Evolutionary conservation across 2,329 filamentous ascomycete genomes (phyloP).

Genomic region (Dactylellina parvicollis): DNA sequence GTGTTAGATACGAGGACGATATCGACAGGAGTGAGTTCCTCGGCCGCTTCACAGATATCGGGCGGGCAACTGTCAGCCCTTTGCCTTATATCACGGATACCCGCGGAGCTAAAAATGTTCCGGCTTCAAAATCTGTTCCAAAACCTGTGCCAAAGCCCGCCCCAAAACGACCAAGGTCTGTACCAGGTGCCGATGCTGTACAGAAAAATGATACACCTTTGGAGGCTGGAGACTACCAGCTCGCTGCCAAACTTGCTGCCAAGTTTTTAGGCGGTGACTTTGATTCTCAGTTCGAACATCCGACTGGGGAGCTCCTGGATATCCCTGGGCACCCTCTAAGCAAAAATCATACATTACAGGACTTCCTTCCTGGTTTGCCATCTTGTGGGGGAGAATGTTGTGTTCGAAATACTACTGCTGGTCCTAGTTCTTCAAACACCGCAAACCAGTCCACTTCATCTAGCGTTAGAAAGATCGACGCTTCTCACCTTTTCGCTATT

Average conservation of each 20-base stretch:
- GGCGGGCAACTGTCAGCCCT: conserved; percentile 8
- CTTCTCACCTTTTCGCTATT: conserved; percentile 27
- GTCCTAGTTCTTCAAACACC: background rate
- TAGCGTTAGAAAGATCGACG: background rate
- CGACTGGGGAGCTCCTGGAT: background rate
- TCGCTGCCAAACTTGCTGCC: conserved; percentile 20
- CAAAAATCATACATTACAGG: background rate
- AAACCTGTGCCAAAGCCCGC: background rate
- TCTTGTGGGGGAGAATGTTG: background rate
- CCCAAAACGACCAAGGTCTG: background rate
- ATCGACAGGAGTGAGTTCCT: conserved; percentile 20
- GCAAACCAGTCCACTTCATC: background rate
- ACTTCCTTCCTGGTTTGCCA: background rate
- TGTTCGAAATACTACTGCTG: background rate
- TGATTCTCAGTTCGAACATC: conserved; percentile 1
- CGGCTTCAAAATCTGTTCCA: background rate
- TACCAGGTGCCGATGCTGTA: too few relatives aligned
- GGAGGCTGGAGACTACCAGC: background rate
- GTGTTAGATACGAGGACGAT: conserved; percentile 5
- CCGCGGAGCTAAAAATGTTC: background rate
- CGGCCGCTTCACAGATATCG: conserved; percentile 11
- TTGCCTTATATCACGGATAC: conserved; percentile 25
- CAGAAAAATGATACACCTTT: too few relatives aligned
- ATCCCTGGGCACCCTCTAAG: background rate
- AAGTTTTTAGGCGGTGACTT: conserved; percentile 10